Percentiles rank a stretch among this genome's conserved stretches.
Evolutionary conservation across 306 rosid species (phyloP).

Genomic region (Cucumis melo): DNA sequence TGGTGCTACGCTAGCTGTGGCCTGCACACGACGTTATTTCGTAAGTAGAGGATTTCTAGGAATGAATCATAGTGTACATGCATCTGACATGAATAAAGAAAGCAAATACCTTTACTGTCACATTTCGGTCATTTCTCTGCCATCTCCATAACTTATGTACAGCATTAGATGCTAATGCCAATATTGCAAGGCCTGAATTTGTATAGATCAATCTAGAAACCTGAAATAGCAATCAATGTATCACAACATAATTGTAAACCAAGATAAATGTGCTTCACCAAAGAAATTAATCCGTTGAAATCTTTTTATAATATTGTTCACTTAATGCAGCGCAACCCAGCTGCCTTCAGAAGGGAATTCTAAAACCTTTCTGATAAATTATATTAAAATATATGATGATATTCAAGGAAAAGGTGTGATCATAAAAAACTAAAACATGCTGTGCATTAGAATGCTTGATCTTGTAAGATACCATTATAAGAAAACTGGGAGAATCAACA

Average conservation of each 20-base stretch:
- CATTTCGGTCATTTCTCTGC: conserved; percentile 77
- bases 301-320: background rate
- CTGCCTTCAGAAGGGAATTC: background rate
- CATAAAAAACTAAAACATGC: background rate
- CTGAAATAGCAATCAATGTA: conserved; percentile 32
- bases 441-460: background rate
- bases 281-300: background rate
- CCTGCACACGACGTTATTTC: conserved; percentile 30
- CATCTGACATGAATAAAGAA: conserved; percentile 7
- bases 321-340: background rate
- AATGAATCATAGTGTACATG: conserved; percentile 12
- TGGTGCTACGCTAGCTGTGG: conserved; percentile 59
- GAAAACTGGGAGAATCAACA: background rate
- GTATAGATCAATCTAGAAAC: conserved; percentile 92
- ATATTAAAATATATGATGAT: background rate
- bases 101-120: conserved; percentile 42
- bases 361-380: background rate
- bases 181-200: conserved; percentile 76
- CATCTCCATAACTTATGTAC: conserved; percentile 99
- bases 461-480: background rate
- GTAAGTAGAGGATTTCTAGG: conserved; percentile 20
- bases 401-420: background rate
- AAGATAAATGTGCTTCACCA: background rate
- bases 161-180: conserved; percentile 96
- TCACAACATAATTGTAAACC: conserved; percentile 11